Conservation (phyloP, 2,329 filamentous ascomycete genomes). For the Colletotrichum gigasporum region DNA sequence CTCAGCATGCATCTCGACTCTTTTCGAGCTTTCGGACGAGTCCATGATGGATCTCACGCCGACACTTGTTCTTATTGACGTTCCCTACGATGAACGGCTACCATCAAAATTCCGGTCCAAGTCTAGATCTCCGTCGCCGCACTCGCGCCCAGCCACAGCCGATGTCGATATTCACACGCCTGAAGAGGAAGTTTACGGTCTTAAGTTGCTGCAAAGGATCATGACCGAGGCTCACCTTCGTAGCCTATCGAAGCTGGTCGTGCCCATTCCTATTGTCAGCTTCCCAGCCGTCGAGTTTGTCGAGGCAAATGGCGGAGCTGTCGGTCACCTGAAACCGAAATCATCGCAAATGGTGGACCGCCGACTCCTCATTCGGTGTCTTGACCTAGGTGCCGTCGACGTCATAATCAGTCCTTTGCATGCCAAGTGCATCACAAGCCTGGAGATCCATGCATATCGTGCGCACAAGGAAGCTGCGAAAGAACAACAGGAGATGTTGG, state of each 20-base stretch:
- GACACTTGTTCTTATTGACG: slow-evolving; percentile 67
- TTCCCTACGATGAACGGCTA: slow-evolving; percentile 59
- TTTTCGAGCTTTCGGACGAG: slow-evolving; percentile 62
- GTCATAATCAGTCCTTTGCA: slow-evolving; percentile 84
- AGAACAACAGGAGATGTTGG: slow-evolving; percentile 77
- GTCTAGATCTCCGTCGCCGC: slow-evolving; percentile 56
- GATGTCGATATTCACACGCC: slow-evolving; percentile 51
- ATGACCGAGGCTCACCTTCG: slow-evolving; percentile 67
- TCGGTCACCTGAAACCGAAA: slow-evolving; percentile 10
- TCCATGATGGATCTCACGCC: slow-evolving; percentile 63
- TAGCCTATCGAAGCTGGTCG: slow-evolving; percentile 64
- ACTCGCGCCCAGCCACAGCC: slow-evolving; percentile 45
- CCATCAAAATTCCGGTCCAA: slow-evolving; percentile 45
- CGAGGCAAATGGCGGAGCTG: slow-evolving; percentile 39
- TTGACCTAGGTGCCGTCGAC: slow-evolving; percentile 88
- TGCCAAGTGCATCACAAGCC: slow-evolving; percentile 75
- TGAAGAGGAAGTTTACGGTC: slow-evolving; percentile 63
- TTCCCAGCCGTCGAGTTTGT: slow-evolving; percentile 43
- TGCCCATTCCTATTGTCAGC: slow-evolving; percentile 64
- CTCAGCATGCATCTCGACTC: slow-evolving; percentile 60
- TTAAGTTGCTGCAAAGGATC: slow-evolving; percentile 64
- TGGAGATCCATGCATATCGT: slow-evolving; percentile 86
- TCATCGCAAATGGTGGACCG: slow-evolving; percentile 46
- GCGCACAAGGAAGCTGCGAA: slow-evolving; percentile 79
- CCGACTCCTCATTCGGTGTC: slow-evolving; percentile 71